Percentiles rank a stretch among this genome's conserved stretches.
Conservation (phyloP, 1,284 basidiomycete genomes). For the Mycena sp. region DNA sequence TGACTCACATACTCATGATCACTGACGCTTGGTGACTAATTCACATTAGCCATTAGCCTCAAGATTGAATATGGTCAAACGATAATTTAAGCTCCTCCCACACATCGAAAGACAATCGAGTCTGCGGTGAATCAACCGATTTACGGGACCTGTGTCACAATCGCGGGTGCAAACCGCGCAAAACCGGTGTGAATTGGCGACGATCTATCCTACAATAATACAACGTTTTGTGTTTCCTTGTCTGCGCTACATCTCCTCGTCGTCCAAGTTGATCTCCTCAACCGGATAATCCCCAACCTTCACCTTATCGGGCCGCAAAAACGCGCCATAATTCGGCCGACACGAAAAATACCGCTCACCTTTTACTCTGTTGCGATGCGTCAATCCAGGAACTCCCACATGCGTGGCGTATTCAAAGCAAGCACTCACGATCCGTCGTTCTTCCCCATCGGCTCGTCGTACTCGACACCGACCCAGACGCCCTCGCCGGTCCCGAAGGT, state of each 20-base stretch:
- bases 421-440: constrained; percentile 90
- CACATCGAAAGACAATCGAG: too few species aligned
- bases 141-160: too few species aligned
- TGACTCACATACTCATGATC: too few species aligned
- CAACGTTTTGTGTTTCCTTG: neutral
- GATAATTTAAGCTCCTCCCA: too few species aligned
- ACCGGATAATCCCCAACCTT: constrained; percentile 89
- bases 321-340: constrained; percentile 81
- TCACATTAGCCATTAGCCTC: too few species aligned
- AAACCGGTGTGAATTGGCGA: too few species aligned
- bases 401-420: too few species aligned
- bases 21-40: too few species aligned
- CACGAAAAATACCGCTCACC: constrained; percentile 90
- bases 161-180: too few species aligned
- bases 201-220: constrained; percentile 9
- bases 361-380: constrained; percentile 69
- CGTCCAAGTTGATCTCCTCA: constrained; percentile 75
- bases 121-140: too few species aligned
- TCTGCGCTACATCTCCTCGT: constrained; percentile 77
- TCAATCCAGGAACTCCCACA: constrained; percentile 17
- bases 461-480: constrained; percentile 93
- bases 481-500: constrained; percentile 75
- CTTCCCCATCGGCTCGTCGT: constrained; percentile 96
- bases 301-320: constrained; percentile 89
- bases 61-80: too few species aligned